A percentile compares a stretch with the other conserved stretches of the same genome.
phyloP scores from a whole-genome alignment of 257 asterid species.

The Plantago elongata region DNA sequence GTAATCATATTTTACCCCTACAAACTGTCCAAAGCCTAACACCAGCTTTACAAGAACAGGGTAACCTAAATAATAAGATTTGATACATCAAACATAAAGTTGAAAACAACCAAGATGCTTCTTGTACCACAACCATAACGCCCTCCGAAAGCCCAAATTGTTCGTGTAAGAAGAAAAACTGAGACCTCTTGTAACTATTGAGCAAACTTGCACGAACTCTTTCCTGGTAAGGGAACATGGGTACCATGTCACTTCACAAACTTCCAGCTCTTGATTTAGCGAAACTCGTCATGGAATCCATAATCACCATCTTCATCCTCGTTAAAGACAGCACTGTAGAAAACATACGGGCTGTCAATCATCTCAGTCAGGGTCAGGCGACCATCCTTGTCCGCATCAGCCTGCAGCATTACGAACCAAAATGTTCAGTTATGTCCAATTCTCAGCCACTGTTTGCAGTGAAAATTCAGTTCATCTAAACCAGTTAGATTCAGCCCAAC shows the following conservation, averaged over 20 bases:
- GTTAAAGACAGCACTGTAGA: constrained; percentile 78
- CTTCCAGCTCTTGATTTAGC: constrained; percentile 30
- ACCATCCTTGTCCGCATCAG: constrained; percentile 84
- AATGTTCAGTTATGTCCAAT: background rate
- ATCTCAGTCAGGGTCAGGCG: constrained; percentile 73
- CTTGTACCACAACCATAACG: no score
- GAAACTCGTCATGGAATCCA: constrained; percentile 76
- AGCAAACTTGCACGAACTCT: no score
- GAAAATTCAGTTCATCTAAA: background rate
- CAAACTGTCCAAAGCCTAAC: no score
- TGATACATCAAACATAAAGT: no score
- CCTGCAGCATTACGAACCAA: constrained; percentile 42
- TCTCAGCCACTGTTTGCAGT: background rate
- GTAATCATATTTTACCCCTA: no score
- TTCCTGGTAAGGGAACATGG: no score
- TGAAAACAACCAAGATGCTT: no score
- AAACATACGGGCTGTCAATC: constrained; percentile 84
- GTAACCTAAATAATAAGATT: no score
- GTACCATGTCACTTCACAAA: background rate
- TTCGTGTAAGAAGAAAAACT: no score
- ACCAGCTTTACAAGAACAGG: no score
- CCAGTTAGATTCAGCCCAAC: background rate
- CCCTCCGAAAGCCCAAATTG: no score
- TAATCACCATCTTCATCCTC: constrained; percentile 77
- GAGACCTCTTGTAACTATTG: no score